Base-by-base conservation (phyloP, 192 early-diverging fungal species). In the Lobulomyces angularis region DNA sequence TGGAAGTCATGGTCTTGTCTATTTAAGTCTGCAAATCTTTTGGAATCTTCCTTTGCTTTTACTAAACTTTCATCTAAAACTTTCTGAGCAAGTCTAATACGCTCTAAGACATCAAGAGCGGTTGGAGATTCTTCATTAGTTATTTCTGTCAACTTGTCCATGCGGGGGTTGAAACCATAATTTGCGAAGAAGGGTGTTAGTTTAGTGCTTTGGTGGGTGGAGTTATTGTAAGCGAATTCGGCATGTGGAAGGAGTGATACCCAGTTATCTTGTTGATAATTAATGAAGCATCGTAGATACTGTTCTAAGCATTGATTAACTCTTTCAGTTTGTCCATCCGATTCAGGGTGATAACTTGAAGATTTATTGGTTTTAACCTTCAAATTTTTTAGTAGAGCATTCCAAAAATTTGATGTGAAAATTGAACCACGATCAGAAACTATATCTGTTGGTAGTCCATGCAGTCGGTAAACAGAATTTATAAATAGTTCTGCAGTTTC, bases 221-320 rank as follows among this genome's bases (percentile, higher is more conserved):
- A 32, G 44, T 74, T 62, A 37, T 77, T 80, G 55, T 71, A 76
- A 0, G 59, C 51, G 27, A 71, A 65, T 25, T 71, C 65, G 1
- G 54, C 63, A 0, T 52, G 5, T 0, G 53, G 58, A 2, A 80
- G 41, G 20, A 65, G 41, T 0, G 21, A 19, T 4, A 29, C 20
- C 71, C 76, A 76, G 51, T 76, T 32, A 11, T 27, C 16, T 37
- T 70, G 63, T 1, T 46, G 32, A 16, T 57, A 50, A 34, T 53
- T 46, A 8, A 54, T 43, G 18, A 35, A 67, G 5, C 39, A 42
- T 0, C 65, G 31, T 0, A 76, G 60, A 24, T 37, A 6, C 8
- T 20, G 9, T 3, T 50, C 21, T 1, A 68, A 30, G 20, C 25
- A 44, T 20, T 47, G 49, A 34, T 52, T 65, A 24, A 37, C 28